Evolutionary conservation across 805 yeast genomes (phyloP), one percentile per base, ranked within the genome.

Genomic region (Saturnispora silvae): DNA sequence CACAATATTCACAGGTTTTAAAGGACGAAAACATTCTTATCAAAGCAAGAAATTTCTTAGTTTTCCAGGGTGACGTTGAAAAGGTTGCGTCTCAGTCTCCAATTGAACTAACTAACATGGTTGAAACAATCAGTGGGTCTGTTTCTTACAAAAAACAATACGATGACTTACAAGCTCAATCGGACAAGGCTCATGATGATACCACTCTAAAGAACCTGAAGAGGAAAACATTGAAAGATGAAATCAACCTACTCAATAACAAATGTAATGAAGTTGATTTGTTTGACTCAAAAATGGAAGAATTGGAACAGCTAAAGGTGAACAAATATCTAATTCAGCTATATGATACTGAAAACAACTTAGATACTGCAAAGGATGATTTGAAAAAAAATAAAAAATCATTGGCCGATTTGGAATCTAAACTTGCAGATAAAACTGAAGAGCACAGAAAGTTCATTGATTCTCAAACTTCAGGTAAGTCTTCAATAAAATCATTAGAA

Each of bases 41-140:
- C 46, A 84, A 81, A 52, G 96, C 96, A 1, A 71, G 84, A 52
- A 92, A 92, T 56, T 89, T 89, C 50, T 61, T 92, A 42, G 97
- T 92, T 6, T 86, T 89, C 53, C 98, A 92, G 63, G 97, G 98
- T 42, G 97, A 89, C 53, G 94, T 92, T 35, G 97, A 89, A 55
- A 81, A 77, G 48, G 77, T 92, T 28, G 97, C 97, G 0, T 70
- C 94, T 0, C 94, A 87, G 54, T 75, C 89, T 0, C 75, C 96
- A 0, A 57, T 59, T 18, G 94, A 85, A 27, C 65, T 92, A 42
- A 74, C 94, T 2, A 67, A 62, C 31, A 57, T 87, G 43, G 63
- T 92, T 38, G 98, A 92, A 58, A 75, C 75, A 13, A 75, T 92
- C 20, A 81, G 94, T 42, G 95, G 96, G 0, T 82, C 95, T 0